Percentiles rank a stretch among this genome's conserved stretches.
These are phyloP conservation scores for Parvularia atlantis DNA, from an alignment of 78 protist genomes.

Conservation along the genomic window DNA sequence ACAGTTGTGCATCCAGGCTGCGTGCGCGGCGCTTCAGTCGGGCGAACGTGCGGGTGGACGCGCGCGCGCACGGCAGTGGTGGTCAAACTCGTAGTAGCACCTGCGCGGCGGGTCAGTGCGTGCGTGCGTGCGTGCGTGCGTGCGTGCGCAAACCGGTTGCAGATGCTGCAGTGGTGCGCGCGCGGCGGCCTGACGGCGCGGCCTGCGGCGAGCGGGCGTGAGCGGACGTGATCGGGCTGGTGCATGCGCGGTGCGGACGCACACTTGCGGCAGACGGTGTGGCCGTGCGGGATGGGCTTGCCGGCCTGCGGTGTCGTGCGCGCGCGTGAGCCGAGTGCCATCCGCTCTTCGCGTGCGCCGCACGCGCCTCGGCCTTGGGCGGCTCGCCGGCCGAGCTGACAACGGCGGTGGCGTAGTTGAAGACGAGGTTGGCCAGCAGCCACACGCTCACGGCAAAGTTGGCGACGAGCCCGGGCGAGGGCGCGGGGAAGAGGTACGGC, in stretches of 20 bases:
- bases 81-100: constrained; percentile 62
- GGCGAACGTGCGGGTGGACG: no score
- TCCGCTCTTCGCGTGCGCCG: not conserved
- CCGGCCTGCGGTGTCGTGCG: not conserved
- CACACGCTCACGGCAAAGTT: no score
- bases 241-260: constrained; percentile 18
- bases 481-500: no score
- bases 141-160: constrained; percentile 47
- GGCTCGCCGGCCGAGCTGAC: constrained; percentile 32
- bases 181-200: constrained; percentile 33
- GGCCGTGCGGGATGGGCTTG: not conserved
- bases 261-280: not conserved
- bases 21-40: no score
- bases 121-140: no score
- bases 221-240: constrained; percentile 2
- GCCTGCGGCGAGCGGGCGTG: constrained; percentile 20
- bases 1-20: constrained; percentile 55
- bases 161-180: constrained; percentile 68
- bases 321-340: not conserved
- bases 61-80: constrained; percentile 63
- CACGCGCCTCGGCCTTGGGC: not conserved
- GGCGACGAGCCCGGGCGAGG: no score
- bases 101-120: no score
- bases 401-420: constrained; percentile 28
- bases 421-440: constrained; percentile 22